These are phyloP conservation scores for Ceratobasidium sp. DNA, from an alignment of 1,284 basidiomycete genomes.

Conservation along the genomic window DNA sequence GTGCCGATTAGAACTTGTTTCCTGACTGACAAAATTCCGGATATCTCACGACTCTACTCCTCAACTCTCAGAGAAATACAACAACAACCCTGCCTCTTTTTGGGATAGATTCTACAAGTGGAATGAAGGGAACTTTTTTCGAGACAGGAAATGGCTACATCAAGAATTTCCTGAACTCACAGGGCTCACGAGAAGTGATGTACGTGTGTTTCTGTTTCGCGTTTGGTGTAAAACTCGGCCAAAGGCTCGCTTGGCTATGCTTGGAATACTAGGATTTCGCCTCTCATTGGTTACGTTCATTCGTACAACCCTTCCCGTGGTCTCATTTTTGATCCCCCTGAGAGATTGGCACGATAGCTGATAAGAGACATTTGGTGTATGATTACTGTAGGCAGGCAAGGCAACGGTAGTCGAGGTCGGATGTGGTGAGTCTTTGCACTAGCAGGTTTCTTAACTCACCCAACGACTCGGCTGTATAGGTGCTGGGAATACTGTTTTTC, in stretches of 20 bases:
- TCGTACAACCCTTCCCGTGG: not conserved
- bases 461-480: conserved; percentile 62
- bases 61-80: conserved; percentile 65
- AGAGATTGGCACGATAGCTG: not conserved
- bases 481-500: conserved; percentile 95
- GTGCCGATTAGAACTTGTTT: conserved; percentile 32
- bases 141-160: conserved; percentile 93
- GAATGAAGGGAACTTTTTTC: conserved; percentile 90
- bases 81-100: conserved; percentile 74
- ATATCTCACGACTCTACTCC: not conserved
- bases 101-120: conserved; percentile 94
- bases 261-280: not conserved
- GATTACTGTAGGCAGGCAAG: conserved; percentile 73
- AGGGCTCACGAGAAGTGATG: conserved; percentile 74
- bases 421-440: conserved; percentile 69
- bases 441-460: not conserved
- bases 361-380: conserved; percentile 39
- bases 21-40: not conserved
- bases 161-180: conserved; percentile 92
- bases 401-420: conserved; percentile 85
- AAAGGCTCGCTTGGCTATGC: not conserved
- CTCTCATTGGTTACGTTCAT: not conserved
- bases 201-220: conserved; percentile 55
- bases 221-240: not conserved
- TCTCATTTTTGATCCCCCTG: conserved; percentile 13